Evolutionary conservation across 2,329 filamentous ascomycete species (phyloP), one percentile per base, ranked within the genome.

Genomic region (Aureobasidium melanogenum): DNA sequence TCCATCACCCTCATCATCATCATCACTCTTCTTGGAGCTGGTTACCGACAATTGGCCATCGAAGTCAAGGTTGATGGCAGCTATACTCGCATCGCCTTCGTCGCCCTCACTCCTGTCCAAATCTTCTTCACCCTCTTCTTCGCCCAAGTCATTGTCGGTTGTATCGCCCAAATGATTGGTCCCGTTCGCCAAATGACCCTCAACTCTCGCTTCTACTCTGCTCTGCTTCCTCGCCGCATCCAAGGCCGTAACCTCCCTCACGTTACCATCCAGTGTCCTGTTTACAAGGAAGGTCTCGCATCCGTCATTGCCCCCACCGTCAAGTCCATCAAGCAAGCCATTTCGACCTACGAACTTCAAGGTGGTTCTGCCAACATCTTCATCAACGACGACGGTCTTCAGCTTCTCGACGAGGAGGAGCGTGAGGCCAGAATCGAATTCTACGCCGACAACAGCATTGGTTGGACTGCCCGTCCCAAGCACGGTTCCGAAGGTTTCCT

Each of bases 51-150:
- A 70, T 77, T 92, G 59, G 85, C 85, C 36, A 83, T 88, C 61
- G 85, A 91, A 71, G 79, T 86, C 14, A 80, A 81, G 1, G 82
- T 88, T 39, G 88, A 91, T 69, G 74, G 79, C 41, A 80, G 75
- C 63, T 89, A 82, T 68, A 73, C 77, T 22, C 85, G 88, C 0
- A 74, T 91, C 30, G 85, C 81, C 1, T 83, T 92, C 63, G 69
- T 90, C 12, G 79, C 79, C 2, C 75, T 91, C 39, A 83, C 83
- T 19, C 88, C 88, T 0, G 76, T 91, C 34, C 87, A 91, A 70
- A 79, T 91, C 62, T 91, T 91, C 79, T 91, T 92, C 76, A 89
- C 88, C 2, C 80, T 92, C 69, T 90, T 93, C 77, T 91, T 93
- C 70, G 85, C 80, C 24, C 88, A 91, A 72, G 88, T 91, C 69